These are phyloP conservation scores for Cryptosporidium bovis DNA, from an alignment of 169 alveolate genomes.

Conservation along the genomic window DNA sequence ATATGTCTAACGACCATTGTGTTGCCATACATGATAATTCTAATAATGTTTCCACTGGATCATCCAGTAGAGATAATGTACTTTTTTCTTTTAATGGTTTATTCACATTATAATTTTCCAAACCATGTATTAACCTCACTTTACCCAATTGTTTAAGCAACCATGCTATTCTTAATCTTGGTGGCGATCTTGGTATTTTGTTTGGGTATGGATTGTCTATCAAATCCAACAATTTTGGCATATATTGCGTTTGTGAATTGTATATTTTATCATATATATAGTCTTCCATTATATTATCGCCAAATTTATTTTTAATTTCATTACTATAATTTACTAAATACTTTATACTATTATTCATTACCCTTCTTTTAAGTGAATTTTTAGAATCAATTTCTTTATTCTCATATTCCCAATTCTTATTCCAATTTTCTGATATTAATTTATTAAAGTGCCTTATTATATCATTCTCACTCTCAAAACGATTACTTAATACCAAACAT, in stretches of 20 bases:
- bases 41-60: conserved; percentile 37
- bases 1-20: conserved; percentile 72
- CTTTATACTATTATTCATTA: conserved; percentile 45
- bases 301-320: background rate
- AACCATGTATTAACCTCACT: conserved; percentile 36
- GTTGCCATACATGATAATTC: conserved; percentile 63
- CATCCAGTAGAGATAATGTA: conserved; percentile 39
- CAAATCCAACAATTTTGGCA: conserved; percentile 20
- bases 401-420: conserved; percentile 67
- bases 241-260: conserved; percentile 23
- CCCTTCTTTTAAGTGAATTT: conserved; percentile 18
- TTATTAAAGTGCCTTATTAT: conserved; percentile 39
- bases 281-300: background rate
- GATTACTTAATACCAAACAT: conserved; percentile 49
- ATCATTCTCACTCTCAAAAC: conserved; percentile 37
- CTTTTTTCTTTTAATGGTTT: conserved; percentile 1
- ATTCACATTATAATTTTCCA: conserved; percentile 9
- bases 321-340: conserved; percentile 6
- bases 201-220: conserved; percentile 56
- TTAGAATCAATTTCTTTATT: conserved; percentile 26
- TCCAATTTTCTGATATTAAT: background rate
- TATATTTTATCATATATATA: conserved; percentile 8
- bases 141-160: conserved; percentile 53
- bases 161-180: conserved; percentile 68
- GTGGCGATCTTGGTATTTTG: conserved; percentile 59